These are phyloP conservation scores for Wolfiporia cocos DNA, from an alignment of 1,284 basidiomycete species.

Conservation along the genomic window DNA sequence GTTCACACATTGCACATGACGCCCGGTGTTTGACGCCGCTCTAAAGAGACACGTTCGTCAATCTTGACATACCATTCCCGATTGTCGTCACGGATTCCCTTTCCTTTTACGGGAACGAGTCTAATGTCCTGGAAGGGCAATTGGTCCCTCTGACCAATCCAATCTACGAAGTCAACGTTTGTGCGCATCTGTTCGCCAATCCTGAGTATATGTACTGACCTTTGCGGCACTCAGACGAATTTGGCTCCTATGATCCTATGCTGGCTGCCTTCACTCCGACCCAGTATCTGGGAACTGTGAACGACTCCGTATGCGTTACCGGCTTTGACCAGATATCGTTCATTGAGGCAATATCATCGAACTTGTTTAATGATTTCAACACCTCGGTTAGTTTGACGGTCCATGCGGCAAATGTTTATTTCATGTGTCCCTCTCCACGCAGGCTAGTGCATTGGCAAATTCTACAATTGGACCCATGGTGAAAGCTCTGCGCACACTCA, in stretches of 20 bases:
- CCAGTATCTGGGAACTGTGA: slow-evolving; percentile 37
- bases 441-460: slow-evolving; percentile 14
- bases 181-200: slow-evolving; percentile 32
- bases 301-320: slow-evolving; percentile 35
- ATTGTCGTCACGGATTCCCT: slow-evolving; percentile 20
- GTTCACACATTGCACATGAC: too few species aligned
- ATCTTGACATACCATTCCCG: slow-evolving; percentile 20
- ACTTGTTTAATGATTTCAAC: slow-evolving; percentile 32
- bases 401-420: too few species aligned
- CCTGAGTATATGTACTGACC: background rate
- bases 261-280: slow-evolving; percentile 38
- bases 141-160: slow-evolving; percentile 31
- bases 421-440: too few species aligned
- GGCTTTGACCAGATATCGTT: slow-evolving; percentile 44
- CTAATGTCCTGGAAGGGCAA: slow-evolving; percentile 5
- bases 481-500: slow-evolving; percentile 17
- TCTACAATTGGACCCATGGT: slow-evolving; percentile 21
- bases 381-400: slow-evolving; percentile 30
- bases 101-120: slow-evolving; percentile 10
- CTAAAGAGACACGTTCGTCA: slow-evolving; percentile 19
- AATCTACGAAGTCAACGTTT: slow-evolving; percentile 39
- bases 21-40: too few species aligned
- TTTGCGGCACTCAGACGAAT: slow-evolving; percentile 30
- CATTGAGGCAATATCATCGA: slow-evolving; percentile 36
- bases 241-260: slow-evolving; percentile 39